A percentile compares a stretch with the other conserved stretches of the same genome.
These are phyloP conservation scores for Plasmodium blacklocki DNA, from an alignment of 169 alveolate species.

Conservation along the genomic window DNA sequence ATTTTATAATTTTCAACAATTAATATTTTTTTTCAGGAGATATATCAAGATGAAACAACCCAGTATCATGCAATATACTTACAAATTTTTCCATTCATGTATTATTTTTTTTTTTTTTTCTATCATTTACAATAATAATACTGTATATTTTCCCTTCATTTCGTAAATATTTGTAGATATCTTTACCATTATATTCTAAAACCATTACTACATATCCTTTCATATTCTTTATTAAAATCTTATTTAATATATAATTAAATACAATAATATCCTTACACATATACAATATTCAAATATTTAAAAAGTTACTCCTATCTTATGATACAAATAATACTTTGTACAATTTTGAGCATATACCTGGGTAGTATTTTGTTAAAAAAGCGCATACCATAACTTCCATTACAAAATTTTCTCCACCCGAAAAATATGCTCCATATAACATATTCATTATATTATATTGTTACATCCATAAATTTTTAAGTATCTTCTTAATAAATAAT, in stretches of 20 bases:
- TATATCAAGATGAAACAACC: slow-evolving; percentile 85
- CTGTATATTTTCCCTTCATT: slow-evolving; percentile 19
- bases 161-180: slow-evolving; percentile 78
- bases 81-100: slow-evolving; percentile 76
- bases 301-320: slow-evolving; percentile 5
- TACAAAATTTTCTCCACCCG: slow-evolving; percentile 88
- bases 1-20: slow-evolving; percentile 79
- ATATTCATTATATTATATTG: slow-evolving; percentile 81
- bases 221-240: slow-evolving; percentile 45
- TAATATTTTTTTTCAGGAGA: slow-evolving; percentile 87
- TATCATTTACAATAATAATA: no score
- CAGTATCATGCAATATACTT: slow-evolving; percentile 81
- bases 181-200: slow-evolving; percentile 79
- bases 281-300: not conserved
- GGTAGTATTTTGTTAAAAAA: slow-evolving; percentile 70
- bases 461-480: slow-evolving; percentile 82
- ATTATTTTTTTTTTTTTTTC: slow-evolving; percentile 8
- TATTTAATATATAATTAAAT: slow-evolving; percentile 51
- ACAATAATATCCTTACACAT: slow-evolving; percentile 21
- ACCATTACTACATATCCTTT: slow-evolving; percentile 80
- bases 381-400: slow-evolving; percentile 88
- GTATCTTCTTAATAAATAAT: slow-evolving; percentile 83
- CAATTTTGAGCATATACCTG: slow-evolving; percentile 81
- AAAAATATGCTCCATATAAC: slow-evolving; percentile 83
- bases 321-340: slow-evolving; percentile 79